These are phyloP conservation scores for Vaccinium darrowii DNA, from an alignment of 148 eudicot species.

Conservation along the genomic window DNA sequence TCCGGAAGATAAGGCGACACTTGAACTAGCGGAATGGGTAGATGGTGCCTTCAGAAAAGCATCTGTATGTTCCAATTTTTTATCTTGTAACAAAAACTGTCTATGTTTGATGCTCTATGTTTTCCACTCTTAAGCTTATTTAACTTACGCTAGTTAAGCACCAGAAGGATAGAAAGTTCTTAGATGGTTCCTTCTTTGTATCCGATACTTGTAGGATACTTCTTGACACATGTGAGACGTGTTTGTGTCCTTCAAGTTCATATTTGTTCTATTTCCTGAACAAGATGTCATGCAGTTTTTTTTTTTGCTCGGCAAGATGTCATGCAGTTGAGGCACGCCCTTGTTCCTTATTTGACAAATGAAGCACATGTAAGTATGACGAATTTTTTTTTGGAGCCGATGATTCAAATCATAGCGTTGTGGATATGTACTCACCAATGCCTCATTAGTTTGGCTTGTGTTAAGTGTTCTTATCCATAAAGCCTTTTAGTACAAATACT, in stretches of 20 bases:
- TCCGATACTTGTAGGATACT: background rate
- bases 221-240: background rate
- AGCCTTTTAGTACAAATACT: background rate
- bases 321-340: background rate
- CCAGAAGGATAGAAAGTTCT: background rate
- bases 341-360: background rate
- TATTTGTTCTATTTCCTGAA: background rate
- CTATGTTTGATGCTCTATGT: background rate
- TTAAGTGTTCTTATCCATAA: background rate
- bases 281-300: background rate
- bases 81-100: background rate
- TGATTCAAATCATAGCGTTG: background rate
- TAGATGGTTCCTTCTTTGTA: background rate
- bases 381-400: background rate
- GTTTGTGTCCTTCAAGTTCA: background rate
- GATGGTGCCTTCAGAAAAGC: conserved; percentile 80
- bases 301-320: background rate
- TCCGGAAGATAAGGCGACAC: conserved; percentile 95
- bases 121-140: conserved; percentile 2
- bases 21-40: conserved; percentile 94
- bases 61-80: conserved; percentile 57
- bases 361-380: background rate
- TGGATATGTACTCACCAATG: background rate
- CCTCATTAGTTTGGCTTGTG: background rate
- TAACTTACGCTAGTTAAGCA: background rate